A percentile compares a stretch with the other conserved stretches of the same genome.
phyloP scores from a whole-genome alignment of 495 filamentous ascomycete species.

The Daldinia concentrica region DNA sequence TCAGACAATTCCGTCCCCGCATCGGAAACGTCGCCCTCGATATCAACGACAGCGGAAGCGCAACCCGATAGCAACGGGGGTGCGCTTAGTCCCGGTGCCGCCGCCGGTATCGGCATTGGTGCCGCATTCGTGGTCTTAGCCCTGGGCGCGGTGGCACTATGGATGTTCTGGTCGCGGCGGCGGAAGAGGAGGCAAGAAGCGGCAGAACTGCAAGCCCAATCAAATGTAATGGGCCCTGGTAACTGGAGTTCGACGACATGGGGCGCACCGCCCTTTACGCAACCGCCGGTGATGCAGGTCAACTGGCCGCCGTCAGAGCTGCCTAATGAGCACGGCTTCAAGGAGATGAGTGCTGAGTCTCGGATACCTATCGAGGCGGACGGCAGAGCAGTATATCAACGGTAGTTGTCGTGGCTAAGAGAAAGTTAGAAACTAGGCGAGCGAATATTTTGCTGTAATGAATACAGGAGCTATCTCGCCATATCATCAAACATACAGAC shows the following conservation, averaged over 20 bases:
- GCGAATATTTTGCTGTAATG: neutral
- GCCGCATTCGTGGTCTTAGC: conserved; percentile 16
- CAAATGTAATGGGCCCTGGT: neutral
- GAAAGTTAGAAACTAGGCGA: neutral
- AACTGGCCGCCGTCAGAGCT: conserved; percentile 32
- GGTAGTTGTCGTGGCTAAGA: neutral
- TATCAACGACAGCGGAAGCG: neutral
- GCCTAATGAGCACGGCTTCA: conserved; percentile 5
- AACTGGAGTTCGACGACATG: conserved; percentile 19
- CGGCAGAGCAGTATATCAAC: conserved; percentile 7
- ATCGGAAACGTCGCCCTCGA: conserved; percentile 25
- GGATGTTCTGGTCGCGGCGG: conserved; percentile 28
- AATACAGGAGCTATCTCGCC: neutral
- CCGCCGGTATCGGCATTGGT: conserved; percentile 25
- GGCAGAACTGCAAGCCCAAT: neutral
- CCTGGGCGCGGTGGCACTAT: conserved; percentile 14
- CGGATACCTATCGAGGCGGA: conserved; percentile 13
- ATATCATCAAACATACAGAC: neutral
- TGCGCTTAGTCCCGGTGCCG: conserved; percentile 13
- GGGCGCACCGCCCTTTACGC: neutral
- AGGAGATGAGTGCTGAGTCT: conserved; percentile 24
- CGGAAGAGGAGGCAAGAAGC: conserved; percentile 10
- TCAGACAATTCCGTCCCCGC: neutral
- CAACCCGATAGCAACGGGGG: neutral
- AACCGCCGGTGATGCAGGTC: conserved; percentile 4